Evolutionary conservation across 2,329 filamentous ascomycete genomes (phyloP), one percentile per base, ranked within the genome.

Genomic region (Pseudogymnoascus sp.): DNA sequence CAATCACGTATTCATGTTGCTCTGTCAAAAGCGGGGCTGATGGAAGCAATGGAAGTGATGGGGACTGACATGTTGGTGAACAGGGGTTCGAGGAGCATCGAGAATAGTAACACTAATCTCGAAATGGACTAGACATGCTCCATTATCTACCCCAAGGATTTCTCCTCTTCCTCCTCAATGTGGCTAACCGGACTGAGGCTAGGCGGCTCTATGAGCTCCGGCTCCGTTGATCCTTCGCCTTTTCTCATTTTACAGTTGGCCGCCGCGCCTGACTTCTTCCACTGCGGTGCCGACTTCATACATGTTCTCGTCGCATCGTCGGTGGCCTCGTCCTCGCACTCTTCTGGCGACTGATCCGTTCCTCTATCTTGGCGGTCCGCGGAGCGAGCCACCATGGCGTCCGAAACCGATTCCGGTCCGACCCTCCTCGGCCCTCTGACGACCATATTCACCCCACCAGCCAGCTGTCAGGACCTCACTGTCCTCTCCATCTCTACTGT

Each of bases 391-490:
- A 30, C n/a, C 25, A 50, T 50, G 43, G 43, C 25, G 25, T 50
- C 25, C 43, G 14, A 12, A 7, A 25, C 18, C 22, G 25, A 50
- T 15, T 50, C 43, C n/a, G 43, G n/a, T 9, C n/a, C 30, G 8
- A 50, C 43, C 43, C 43, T 11, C 35, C 61, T 63, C 12, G 63
- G 63, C 2, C 41, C 64, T 22, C 36, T 66, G 9, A 66, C 60
- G 4, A 60, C 61, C 20, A 62, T 64, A 12, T 66, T 59, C 30
- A 62, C 50, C 9, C 63, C 64, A 6, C 64, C 64, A 1, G 37
- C 58, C 1, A 63, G 60, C 53, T 66, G 64, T 33, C 61, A 11
- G 4, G 43, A 50, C n/a, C 43, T 50, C 43, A 50, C 43, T 14
- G 25, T 50, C 43, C 25, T 66, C 3, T 57, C 58, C 22, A 64